A percentile compares a stretch with the other conserved stretches of the same genome.
phyloP scores from a whole-genome alignment of 106 monocot species.

The Cymbidium sinense region DNA sequence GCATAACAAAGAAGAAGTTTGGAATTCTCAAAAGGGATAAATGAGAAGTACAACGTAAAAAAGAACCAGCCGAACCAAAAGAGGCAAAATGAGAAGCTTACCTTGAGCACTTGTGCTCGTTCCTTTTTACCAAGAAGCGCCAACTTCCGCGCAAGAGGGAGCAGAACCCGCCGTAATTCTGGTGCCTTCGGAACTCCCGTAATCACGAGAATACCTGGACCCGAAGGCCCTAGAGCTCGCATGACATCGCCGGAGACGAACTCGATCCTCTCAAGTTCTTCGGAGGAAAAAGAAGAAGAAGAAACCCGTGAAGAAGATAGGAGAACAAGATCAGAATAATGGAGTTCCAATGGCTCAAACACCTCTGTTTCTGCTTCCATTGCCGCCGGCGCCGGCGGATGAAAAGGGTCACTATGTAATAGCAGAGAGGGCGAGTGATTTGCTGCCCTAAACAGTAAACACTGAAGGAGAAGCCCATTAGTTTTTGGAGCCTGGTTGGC shows the following conservation, averaged over 20 bases:
- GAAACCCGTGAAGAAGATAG: constrained; percentile 34
- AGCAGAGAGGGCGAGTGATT: neutral
- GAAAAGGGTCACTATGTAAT: neutral
- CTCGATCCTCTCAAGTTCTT: constrained; percentile 26
- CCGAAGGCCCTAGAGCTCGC: constrained; percentile 63
- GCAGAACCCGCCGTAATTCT: constrained; percentile 44
- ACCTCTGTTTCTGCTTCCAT: constrained; percentile 23
- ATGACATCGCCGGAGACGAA: constrained; percentile 37
- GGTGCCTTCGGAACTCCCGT: constrained; percentile 40
- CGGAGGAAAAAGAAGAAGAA: constrained; percentile 2
- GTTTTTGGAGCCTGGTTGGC: too few relatives aligned
- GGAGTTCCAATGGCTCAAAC: constrained; percentile 49
- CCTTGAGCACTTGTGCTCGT: constrained; percentile 72
- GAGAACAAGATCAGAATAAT: constrained; percentile 58
- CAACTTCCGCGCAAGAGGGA: constrained; percentile 60
- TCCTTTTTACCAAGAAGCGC: constrained; percentile 51
- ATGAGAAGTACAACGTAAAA: neutral
- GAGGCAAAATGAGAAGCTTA: constrained; percentile 12
- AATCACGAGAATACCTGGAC: constrained; percentile 70
- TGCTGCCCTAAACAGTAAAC: too few relatives aligned
- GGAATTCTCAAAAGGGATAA: neutral
- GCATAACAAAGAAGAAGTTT: neutral
- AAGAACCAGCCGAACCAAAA: neutral
- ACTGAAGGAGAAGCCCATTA: too few relatives aligned
- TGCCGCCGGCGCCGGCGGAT: constrained; percentile 4